Evolutionary conservation across 129 eudicot species (phyloP).

Genomic region (Lactuca sativa): DNA sequence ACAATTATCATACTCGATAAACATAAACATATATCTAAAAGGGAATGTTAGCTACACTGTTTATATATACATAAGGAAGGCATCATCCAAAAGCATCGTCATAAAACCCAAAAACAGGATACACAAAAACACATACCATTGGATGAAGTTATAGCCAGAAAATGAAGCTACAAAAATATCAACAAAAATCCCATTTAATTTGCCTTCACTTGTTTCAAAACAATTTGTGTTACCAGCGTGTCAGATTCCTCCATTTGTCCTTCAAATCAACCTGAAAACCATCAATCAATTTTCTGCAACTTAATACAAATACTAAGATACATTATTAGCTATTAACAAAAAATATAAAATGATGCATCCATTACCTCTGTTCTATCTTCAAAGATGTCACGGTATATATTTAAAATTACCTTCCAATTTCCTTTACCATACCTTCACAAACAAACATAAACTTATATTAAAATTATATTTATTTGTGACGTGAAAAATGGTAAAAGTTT

Average conservation of each 20-base stretch:
- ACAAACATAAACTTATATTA: background rate
- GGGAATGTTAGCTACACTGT: background rate
- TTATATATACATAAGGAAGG: background rate
- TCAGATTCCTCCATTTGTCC: constrained; percentile 79
- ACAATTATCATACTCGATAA: background rate
- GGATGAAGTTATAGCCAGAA: background rate
- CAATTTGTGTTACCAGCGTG: constrained; percentile 21
- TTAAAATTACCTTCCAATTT: constrained; percentile 71
- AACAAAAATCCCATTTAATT: constrained; percentile 16
- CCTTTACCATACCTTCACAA: constrained; percentile 66
- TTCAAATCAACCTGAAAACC: constrained; percentile 65
- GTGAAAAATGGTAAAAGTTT: background rate
- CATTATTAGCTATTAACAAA: background rate
- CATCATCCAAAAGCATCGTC: constrained; percentile 18
- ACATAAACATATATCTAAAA: background rate
- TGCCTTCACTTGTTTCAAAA: constrained; percentile 17
- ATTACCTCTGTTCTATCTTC: constrained; percentile 75
- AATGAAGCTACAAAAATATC: constrained; percentile 1
- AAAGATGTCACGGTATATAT: constrained; percentile 47
- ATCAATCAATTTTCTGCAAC: constrained; percentile 7
- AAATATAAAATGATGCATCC: background rate
- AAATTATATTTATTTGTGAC: background rate
- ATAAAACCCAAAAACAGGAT: background rate
- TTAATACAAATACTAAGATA: constrained; percentile 6
- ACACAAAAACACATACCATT: constrained; percentile 4